phyloP scores from a whole-genome alignment of 225 moss, liverwort and hornwort species.

The Anthoceros angustus region DNA sequence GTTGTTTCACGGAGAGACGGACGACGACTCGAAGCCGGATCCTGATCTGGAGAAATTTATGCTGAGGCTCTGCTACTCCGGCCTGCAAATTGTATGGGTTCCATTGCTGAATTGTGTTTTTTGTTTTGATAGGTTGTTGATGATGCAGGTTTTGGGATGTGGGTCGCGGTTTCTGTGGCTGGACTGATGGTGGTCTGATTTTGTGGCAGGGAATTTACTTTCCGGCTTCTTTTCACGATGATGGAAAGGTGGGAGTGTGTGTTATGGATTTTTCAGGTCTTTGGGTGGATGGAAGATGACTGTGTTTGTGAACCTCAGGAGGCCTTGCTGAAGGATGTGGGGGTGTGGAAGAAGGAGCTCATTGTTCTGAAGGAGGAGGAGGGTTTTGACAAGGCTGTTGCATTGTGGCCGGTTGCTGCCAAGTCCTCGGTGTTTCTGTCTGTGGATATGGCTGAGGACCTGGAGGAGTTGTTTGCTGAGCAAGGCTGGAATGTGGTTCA shows the following conservation, averaged over 20 bases:
- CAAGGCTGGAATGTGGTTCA: constrained; percentile 26
- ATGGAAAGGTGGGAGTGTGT: neutral
- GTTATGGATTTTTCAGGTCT: neutral
- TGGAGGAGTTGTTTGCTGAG: constrained; percentile 9
- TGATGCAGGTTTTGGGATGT: too few relatives aligned
- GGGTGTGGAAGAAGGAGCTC: constrained; percentile 27
- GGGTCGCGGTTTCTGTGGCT: too few relatives aligned
- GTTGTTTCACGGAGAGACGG: neutral
- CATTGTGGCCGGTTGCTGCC: constrained; percentile 30
- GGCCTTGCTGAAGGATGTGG: constrained; percentile 28
- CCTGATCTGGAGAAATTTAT: neutral
- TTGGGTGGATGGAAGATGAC: neutral
- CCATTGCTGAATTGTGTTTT: too few relatives aligned
- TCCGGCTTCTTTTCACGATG: neutral
- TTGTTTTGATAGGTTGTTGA: too few relatives aligned
- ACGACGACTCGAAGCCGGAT: neutral
- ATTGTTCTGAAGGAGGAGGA: constrained; percentile 15
- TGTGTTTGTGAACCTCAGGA: constrained; percentile 23
- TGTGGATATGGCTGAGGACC: constrained; percentile 6
- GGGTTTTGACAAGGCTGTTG: constrained; percentile 20
- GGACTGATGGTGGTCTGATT: neutral
- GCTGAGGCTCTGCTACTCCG: neutral
- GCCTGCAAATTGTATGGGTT: neutral
- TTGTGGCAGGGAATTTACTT: neutral
- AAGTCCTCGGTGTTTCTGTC: constrained; percentile 31